Evolutionary conservation across 2,329 filamentous ascomycete species (phyloP).

Genomic region (Clarireedia paspali): DNA sequence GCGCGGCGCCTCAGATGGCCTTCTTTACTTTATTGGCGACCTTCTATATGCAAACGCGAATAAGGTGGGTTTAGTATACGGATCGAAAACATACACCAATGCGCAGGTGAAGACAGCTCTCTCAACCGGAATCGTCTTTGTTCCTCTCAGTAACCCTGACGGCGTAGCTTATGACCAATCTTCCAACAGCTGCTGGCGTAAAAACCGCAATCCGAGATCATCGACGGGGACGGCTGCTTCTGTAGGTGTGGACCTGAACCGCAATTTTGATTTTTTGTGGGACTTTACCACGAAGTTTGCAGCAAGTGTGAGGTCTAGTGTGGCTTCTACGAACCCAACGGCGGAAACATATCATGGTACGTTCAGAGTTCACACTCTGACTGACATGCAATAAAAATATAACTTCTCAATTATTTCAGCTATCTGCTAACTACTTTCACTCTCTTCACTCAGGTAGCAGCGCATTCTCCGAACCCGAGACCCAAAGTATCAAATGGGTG

Average conservation of each 20-base stretch:
- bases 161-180: constrained; percentile 43
- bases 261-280: constrained; percentile 52
- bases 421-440: background rate
- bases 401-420: too few species aligned
- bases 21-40: constrained; percentile 51
- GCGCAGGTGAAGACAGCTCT: constrained; percentile 44
- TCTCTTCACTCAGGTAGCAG: constrained; percentile 32
- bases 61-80: constrained; percentile 43
- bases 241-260: constrained; percentile 45
- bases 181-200: constrained; percentile 45
- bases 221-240: constrained; percentile 22
- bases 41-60: constrained; percentile 45
- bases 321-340: constrained; percentile 32
- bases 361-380: background rate
- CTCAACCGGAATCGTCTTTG: constrained; percentile 43
- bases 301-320: constrained; percentile 30
- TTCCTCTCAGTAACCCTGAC: constrained; percentile 47
- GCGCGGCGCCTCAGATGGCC: constrained; percentile 46
- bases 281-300: constrained; percentile 40
- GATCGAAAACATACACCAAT: constrained; percentile 42
- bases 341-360: constrained; percentile 32
- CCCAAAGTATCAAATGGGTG: constrained; percentile 45
- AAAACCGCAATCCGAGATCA: constrained; percentile 44
- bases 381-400: too few species aligned
- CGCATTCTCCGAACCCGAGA: constrained; percentile 49